phyloP scores from a whole-genome alignment of 2,329 filamentous ascomycete species.

The Talaromyces amestolkiae region DNA sequence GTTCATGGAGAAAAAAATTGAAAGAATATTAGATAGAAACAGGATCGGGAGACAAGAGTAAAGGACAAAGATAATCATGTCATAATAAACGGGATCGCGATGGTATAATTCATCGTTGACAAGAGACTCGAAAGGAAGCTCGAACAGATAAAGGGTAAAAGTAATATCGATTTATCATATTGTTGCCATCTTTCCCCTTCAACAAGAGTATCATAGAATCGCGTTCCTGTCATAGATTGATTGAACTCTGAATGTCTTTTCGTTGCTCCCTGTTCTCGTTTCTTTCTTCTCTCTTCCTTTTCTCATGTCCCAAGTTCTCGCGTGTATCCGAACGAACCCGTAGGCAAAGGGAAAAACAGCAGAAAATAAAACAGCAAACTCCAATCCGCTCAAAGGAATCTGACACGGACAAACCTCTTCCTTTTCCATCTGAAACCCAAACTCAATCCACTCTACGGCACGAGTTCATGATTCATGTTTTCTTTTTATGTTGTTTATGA shows the following conservation, averaged over 20 bases:
- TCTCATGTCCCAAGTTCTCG: slow-evolving; percentile 16
- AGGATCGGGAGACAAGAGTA: not conserved
- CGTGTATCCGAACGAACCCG: slow-evolving; percentile 15
- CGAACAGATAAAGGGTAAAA: not conserved
- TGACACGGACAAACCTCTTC: slow-evolving; percentile 18
- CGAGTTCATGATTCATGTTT: slow-evolving; percentile 19
- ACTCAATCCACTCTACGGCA: slow-evolving; percentile 21
- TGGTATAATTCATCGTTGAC: not conserved
- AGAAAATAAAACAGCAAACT: slow-evolving; percentile 21
- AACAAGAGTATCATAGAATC: slow-evolving; percentile 4
- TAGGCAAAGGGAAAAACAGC: slow-evolving; percentile 24
- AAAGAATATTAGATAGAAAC: slow-evolving; percentile 20
- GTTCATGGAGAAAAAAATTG: slow-evolving; percentile 18
- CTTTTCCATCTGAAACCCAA: slow-evolving; percentile 20
- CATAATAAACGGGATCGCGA: not conserved
- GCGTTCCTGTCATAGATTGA: slow-evolving; percentile 9
- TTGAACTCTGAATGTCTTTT: not conserved
- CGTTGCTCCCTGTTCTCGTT: not conserved
- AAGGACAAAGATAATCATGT: slow-evolving; percentile 3
- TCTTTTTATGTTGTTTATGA: slow-evolving; percentile 30
- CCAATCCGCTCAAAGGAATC: slow-evolving; percentile 19
- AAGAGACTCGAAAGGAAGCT: not conserved
- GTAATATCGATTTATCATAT: slow-evolving; percentile 11
- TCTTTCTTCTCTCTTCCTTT: not conserved
- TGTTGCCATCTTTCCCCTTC: slow-evolving; percentile 10